Evolutionary conservation across 768 basidiomycete species (phyloP), one percentile per base, ranked within the genome.

Genomic region (Lentinula aciculospora): DNA sequence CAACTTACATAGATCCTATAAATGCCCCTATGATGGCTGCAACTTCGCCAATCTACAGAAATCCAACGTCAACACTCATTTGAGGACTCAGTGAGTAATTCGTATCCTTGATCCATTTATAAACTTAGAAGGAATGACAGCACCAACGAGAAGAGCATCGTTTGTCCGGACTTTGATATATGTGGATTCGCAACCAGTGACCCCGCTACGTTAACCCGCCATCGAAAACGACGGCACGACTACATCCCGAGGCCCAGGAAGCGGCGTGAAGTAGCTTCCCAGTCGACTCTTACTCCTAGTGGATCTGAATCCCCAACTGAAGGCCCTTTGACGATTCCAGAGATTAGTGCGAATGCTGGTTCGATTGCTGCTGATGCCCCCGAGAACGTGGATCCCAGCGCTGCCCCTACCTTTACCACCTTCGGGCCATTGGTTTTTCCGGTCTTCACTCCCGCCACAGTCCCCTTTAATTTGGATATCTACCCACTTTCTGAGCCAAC

Each of bases 171-270:
- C 9, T 8, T 27, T 17, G 23, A 45, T 15, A 39, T 39, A 17
- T 45, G 44, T 45, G 44, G 23, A 21, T 45, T 27, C 25, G 25
- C 23, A 23, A 45, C 44, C 8, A 23, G 7, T 21, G 44, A 45
- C 25, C 44, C 44, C 3, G 47, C 29, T 21, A 7, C 49, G 1
- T 32, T 51, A 4, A 51, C 49, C 31, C 29, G 49, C 13, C 49
- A 51, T 32, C 49, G 49, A 9, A 51, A 51, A 36, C 29, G 49
- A 25, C 28, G n/a, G 8, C 49, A 51, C 23, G 32, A 23, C 1
- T 51, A 51, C 32, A n/a, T 51, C 36, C 49, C 49, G 15, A 51
- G 32, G 17, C 49, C 32, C n/a, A 32, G 49, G 31, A 51, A 51
- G 23, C 29, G 19, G 7, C 49, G 49, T 21, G 32, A 31, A 2